Conservation (phyloP, 768 basidiomycete species). For the Pisolithus tinctorius region DNA sequence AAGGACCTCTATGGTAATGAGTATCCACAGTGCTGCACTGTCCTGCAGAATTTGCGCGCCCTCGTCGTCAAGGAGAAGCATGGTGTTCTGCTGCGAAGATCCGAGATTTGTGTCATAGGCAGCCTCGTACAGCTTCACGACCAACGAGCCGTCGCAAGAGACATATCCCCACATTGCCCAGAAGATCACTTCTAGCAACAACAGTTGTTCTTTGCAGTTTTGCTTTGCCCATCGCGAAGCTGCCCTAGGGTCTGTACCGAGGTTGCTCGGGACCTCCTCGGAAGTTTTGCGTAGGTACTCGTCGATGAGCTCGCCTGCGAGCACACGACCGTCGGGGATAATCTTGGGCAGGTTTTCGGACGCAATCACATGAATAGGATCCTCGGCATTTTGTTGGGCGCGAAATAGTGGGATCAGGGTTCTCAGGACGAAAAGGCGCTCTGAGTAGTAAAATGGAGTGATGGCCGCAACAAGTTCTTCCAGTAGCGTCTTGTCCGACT, state of each 20-base stretch:
- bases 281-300: slow-evolving; percentile 53
- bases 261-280: slow-evolving; percentile 39
- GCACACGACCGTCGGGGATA: slow-evolving; percentile 57
- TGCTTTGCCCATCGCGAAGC: slow-evolving; percentile 71
- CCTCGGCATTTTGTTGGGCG: slow-evolving; percentile 50
- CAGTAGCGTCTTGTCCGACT: slow-evolving; percentile 32
- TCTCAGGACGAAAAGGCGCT: slow-evolving; percentile 65
- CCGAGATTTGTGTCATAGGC: slow-evolving; percentile 64
- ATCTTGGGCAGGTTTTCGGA: slow-evolving; percentile 49
- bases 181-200: slow-evolving; percentile 80
- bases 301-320: slow-evolving; percentile 51
- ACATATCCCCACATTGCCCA: slow-evolving; percentile 81
- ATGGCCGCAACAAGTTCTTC: slow-evolving; percentile 51
- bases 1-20: slow-evolving; percentile 71
- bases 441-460: slow-evolving; percentile 76
- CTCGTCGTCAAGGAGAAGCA: slow-evolving; percentile 69
- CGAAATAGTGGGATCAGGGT: slow-evolving; percentile 71
- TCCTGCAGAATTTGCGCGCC: slow-evolving; percentile 61
- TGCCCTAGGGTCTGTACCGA: slow-evolving; percentile 45
- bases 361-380: slow-evolving; percentile 51
- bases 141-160: slow-evolving; percentile 55
- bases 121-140: slow-evolving; percentile 56
- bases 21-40: slow-evolving; percentile 67
- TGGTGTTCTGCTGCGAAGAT: slow-evolving; percentile 51
- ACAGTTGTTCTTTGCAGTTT: slow-evolving; percentile 69